Percentiles rank a stretch among this genome's conserved stretches.
Evolutionary conservation across 2,329 filamentous ascomycete genomes (phyloP).

Genomic region (Xylaria sp.): DNA sequence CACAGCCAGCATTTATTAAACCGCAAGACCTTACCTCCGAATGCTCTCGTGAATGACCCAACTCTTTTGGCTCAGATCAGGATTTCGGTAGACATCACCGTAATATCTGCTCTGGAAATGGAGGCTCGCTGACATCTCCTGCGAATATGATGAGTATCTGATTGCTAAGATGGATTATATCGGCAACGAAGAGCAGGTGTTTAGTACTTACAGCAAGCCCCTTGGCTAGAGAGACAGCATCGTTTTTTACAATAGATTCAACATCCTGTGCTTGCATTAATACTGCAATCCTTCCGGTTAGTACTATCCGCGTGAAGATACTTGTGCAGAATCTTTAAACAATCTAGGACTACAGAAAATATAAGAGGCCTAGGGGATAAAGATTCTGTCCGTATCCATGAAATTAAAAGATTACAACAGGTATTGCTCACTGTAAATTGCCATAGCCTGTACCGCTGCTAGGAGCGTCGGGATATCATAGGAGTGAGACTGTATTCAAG

Average conservation of each 20-base stretch:
- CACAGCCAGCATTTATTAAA: neutral
- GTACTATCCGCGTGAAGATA: conserved; percentile 10
- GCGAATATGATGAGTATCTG: neutral
- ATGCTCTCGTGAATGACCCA: conserved; percentile 29
- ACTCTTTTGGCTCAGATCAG: conserved; percentile 8
- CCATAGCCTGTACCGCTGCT: conserved; percentile 17
- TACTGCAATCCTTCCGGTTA: conserved; percentile 35
- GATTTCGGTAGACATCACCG: conserved; percentile 1
- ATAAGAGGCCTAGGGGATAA: no score
- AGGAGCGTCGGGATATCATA: conserved; percentile 24
- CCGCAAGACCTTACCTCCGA: conserved; percentile 18
- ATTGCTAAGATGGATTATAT: neutral
- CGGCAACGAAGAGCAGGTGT: neutral
- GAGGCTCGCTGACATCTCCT: conserved; percentile 25
- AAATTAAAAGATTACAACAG: neutral
- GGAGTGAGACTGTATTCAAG: conserved; percentile 2
- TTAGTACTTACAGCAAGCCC: conserved; percentile 25
- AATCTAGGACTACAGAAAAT: no score
- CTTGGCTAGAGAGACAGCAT: conserved; percentile 29
- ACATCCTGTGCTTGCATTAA: conserved; percentile 42
- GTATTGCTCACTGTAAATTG: conserved; percentile 21
- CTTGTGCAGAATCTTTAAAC: neutral
- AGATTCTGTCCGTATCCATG: no score
- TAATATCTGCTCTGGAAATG: conserved; percentile 2
- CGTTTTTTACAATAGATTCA: conserved; percentile 31